These are phyloP conservation scores for Trichopus zeylanicus DNA, from an alignment of 116 monocot genomes.

Conservation along the genomic window DNA sequence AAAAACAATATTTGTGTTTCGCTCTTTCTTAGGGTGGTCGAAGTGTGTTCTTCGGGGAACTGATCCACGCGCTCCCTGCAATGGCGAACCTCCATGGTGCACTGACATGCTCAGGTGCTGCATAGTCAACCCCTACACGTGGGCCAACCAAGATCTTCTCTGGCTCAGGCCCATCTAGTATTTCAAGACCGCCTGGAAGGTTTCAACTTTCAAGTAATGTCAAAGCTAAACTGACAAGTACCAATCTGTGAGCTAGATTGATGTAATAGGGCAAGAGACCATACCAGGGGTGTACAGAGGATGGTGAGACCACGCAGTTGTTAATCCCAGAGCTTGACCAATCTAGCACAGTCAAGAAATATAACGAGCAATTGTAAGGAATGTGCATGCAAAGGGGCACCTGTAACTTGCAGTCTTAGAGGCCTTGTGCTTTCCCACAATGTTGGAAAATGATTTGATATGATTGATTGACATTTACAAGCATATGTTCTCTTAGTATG, in stretches of 20 bases:
- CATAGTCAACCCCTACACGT: slow-evolving; percentile 73
- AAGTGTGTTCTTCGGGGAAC: slow-evolving; percentile 74
- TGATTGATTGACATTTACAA: too few relatives aligned
- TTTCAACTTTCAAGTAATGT: too few relatives aligned
- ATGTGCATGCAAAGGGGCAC: too few relatives aligned
- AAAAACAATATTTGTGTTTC: too few relatives aligned
- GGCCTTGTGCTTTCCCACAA: too few relatives aligned
- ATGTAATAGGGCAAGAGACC: too few relatives aligned
- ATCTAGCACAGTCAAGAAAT: too few relatives aligned
- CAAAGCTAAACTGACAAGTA: neutral
- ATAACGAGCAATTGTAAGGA: too few relatives aligned
- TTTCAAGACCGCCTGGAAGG: slow-evolving; percentile 59
- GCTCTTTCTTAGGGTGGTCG: slow-evolving; percentile 26
- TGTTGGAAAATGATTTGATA: too few relatives aligned
- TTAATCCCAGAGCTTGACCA: slow-evolving; percentile 81
- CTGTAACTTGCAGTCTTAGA: too few relatives aligned
- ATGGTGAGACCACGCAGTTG: slow-evolving; percentile 80
- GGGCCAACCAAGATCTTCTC: slow-evolving; percentile 66
- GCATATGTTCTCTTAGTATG: too few relatives aligned
- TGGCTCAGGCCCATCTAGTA: slow-evolving; percentile 56
- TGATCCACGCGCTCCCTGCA: slow-evolving; percentile 74
- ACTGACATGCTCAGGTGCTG: slow-evolving; percentile 64
- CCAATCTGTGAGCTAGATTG: too few relatives aligned
- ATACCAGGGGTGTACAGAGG: slow-evolving; percentile 69
- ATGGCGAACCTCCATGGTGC: slow-evolving; percentile 91